Evolutionary conservation across 2,329 filamentous ascomycete genomes (phyloP), one percentile per base, ranked within the genome.

Genomic region (Cytospora leucostoma): DNA sequence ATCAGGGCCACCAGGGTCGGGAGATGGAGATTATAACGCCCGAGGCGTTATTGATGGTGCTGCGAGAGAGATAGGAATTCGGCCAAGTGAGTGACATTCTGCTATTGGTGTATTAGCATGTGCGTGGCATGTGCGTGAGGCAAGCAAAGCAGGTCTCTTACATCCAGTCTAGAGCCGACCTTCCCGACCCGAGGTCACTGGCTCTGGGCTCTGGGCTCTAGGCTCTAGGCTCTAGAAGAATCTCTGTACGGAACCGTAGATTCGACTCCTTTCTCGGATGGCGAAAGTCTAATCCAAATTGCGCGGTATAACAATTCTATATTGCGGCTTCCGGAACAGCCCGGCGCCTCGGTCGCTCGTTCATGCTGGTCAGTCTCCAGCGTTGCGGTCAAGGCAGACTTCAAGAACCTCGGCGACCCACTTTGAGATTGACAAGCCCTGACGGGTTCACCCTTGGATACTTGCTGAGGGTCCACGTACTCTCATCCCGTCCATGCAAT

Each of bases 341-440:
- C 59, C 59, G 40, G 38, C 51, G 61, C 63, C 63, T 62, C 59
- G 63, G 63, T 55, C 63, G 53, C 17, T 38, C 44, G 33, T 44
- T n/a, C n/a, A n/a, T n/a, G n/a, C n/a, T n/a, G n/a, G 27, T 19
- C 21, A 44, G 27, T 27, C 27, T 27, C 27, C 27, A 27, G 55
- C 21, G 38, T 62, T 19, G 55, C 49, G 57, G 34, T 61, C 35
- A 61, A 56, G 32, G 27, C n/a, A n/a, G n/a, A n/a, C 11, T 47
- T 52, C 17, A 17, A 44, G 49, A 65, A 59, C 63, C 63, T 65
- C 63, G 63, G 63, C 51, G 59, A 35, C 34, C 63, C 63, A 56
- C 59, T 62, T 12, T 15, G 40, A 53, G 51, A 40, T 38, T 55
- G 32, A 37, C 7, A 59, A 35, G 27, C 27, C 27, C 27, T 27